Percentiles rank a stretch among this genome's conserved stretches.
phyloP scores from a whole-genome alignment of 225 moss, liverwort and hornwort genomes.

The Ulota crispa region DNA sequence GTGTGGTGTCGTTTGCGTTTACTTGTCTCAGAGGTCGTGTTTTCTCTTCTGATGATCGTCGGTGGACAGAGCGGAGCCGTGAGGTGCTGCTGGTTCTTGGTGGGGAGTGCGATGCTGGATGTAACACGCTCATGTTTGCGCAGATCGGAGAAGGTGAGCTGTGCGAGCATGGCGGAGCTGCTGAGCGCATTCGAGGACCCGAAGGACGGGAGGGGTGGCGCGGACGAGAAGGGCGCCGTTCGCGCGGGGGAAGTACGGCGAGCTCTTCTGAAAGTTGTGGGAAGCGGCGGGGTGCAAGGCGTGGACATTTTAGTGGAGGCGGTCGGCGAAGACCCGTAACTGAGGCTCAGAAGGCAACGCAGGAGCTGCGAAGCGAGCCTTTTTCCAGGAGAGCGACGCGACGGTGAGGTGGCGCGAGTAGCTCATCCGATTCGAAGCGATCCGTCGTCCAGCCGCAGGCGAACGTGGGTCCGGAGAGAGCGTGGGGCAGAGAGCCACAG shows the following conservation, averaged over 20 bases:
- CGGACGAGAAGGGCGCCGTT: slow-evolving; percentile 63
- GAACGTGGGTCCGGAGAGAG: background rate
- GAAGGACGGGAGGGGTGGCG: slow-evolving; percentile 46
- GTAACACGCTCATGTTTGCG: background rate
- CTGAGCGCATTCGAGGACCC: slow-evolving; percentile 66
- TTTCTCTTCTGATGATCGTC: background rate
- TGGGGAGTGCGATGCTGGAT: background rate
- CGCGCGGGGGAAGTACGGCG: slow-evolving; percentile 71
- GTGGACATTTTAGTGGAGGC: slow-evolving; percentile 47
- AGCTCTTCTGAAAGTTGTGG: slow-evolving; percentile 76
- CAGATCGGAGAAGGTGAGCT: slow-evolving; percentile 51
- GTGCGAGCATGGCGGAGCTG: slow-evolving; percentile 57
- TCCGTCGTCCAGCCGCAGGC: background rate
- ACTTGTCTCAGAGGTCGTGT: background rate
- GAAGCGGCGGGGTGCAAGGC: slow-evolving; percentile 39
- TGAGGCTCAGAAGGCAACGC: background rate
- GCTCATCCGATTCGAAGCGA: background rate
- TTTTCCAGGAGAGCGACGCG: background rate
- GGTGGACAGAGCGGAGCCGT: too few relatives aligned
- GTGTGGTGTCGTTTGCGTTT: background rate
- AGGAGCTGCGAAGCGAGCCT: too few relatives aligned
- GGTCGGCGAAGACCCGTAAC: slow-evolving; percentile 51
- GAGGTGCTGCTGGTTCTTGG: too few relatives aligned
- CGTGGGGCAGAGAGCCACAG: background rate
- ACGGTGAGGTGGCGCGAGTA: background rate